Base-by-base conservation (phyloP, 495 filamentous ascomycete genomes). In the Penicillium lagena region DNA sequence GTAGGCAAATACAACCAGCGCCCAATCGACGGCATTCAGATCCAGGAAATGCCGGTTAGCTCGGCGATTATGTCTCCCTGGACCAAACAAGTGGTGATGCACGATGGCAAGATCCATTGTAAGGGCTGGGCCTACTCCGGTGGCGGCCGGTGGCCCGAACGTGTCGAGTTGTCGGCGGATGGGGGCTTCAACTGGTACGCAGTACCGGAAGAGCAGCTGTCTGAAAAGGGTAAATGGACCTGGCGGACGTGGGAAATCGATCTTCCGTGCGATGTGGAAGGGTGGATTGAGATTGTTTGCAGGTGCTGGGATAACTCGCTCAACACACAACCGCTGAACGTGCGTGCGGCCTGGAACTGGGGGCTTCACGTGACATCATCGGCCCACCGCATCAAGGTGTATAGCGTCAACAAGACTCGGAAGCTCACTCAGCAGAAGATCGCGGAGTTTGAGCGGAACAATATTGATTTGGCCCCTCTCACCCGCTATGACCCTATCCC, bases 321-420 rank as follows among this genome's bases (percentile, higher is more conserved):
- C 9, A 71, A 71, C 29, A 70, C 68, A 1, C 66, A 71, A 40
- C 67, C 67, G 7, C 49, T 68, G 9, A 62, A 56, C 40, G 55
- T 70, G 1, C 59, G 67, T 38, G 58, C 63, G 1, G 58, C 66
- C 7, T 70, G 70, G 70, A 74, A 73, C 55, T 84, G 79, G 80
- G 81, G 78, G 34, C 63, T 85, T 10, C 81, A 85, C 59, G 81
- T 86, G 17, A 85, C 81, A 1, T 75, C 70, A 12, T 80, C 75
- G 5, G 78, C 75, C 29, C 82, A 85, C 51, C 71, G 80, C 4
- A 72, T 86, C 60, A 78, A 65, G 43, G 52, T 85, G 9, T 86
- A 83, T 56, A 83, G 78, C 47, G 67, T 83, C 49, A 84, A 84
- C 58, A 75, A 70, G 48, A 66, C 46, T 1, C 71, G 60, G 13